phyloP scores from a whole-genome alignment of 164 flowering plant species.

The Aristolochia fimbriata region DNA sequence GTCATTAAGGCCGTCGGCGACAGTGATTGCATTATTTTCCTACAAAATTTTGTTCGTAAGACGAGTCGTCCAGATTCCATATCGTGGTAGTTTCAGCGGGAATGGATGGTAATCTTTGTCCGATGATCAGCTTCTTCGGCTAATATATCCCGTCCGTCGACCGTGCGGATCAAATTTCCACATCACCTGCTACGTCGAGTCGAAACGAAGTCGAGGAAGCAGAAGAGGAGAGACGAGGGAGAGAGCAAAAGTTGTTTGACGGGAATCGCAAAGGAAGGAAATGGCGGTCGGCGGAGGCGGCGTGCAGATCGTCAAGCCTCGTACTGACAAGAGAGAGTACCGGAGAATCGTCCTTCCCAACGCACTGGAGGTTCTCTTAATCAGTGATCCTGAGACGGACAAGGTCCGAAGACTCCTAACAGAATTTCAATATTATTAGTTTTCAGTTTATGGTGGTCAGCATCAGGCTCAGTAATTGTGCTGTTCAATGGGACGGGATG shows the following conservation, averaged over 20 bases:
- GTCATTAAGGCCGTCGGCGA: too few relatives aligned
- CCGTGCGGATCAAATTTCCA: not conserved
- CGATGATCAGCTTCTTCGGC: too few relatives aligned
- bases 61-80: too few relatives aligned
- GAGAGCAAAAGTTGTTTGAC: not conserved
- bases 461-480: not conserved
- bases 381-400: conserved; percentile 94
- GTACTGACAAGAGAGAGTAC: conserved; percentile 78
- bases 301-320: conserved; percentile 60
- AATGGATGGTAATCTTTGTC: too few relatives aligned
- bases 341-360: conserved; percentile 62
- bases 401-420: conserved; percentile 31
- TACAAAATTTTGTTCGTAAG: too few relatives aligned
- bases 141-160: too few relatives aligned
- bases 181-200: too few relatives aligned
- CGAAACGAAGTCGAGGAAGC: not conserved
- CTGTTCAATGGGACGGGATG: too few relatives aligned
- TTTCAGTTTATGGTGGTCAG: too few relatives aligned
- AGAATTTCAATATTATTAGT: too few relatives aligned
- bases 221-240: not conserved
- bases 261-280: not conserved
- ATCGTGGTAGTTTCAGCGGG: too few relatives aligned
- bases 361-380: conserved; percentile 72
- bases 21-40: too few relatives aligned
- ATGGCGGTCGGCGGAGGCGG: conserved; percentile 46